Evolutionary conservation across 441 rosid genomes (phyloP).

Genomic region (Isatis lusitanica): DNA sequence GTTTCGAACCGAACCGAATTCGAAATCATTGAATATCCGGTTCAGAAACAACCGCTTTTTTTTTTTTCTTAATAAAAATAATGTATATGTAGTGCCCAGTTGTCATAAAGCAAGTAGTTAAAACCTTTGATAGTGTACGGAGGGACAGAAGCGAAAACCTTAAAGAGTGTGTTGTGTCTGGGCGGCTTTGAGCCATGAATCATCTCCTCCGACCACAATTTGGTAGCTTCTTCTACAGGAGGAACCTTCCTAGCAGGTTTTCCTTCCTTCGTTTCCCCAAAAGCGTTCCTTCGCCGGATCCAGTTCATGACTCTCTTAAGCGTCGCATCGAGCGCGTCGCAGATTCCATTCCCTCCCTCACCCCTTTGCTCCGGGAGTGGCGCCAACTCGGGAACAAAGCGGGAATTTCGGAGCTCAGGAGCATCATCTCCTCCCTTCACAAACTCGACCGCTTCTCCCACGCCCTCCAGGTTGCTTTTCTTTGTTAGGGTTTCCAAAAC

Average conservation of each 20-base stretch:
- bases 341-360: slow-evolving; percentile 20
- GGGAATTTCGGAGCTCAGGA: not conserved
- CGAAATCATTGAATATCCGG: not conserved
- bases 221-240: not conserved
- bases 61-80: not conserved
- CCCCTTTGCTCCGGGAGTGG: slow-evolving; percentile 31
- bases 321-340: slow-evolving; percentile 8
- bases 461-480: slow-evolving; percentile 25
- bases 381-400: slow-evolving; percentile 12
- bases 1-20: not conserved
- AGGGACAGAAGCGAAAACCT: not conserved
- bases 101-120: not conserved
- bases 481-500: not conserved
- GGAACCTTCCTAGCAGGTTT: slow-evolving; percentile 8
- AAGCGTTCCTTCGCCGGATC: slow-evolving; percentile 14
- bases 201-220: slow-evolving; percentile 22
- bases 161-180: not conserved
- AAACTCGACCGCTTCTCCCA: slow-evolving; percentile 20
- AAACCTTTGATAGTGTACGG: not conserved
- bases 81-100: too few species aligned
- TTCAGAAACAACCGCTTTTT: not conserved
- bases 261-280: slow-evolving; percentile 7
- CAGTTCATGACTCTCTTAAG: slow-evolving; percentile 1
- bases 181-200: slow-evolving; percentile 18
- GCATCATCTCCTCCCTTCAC: slow-evolving; percentile 17